These are phyloP conservation scores for Wickerhamomyces kurtzmanii DNA, from an alignment of 805 yeast species.

Conservation along the genomic window DNA sequence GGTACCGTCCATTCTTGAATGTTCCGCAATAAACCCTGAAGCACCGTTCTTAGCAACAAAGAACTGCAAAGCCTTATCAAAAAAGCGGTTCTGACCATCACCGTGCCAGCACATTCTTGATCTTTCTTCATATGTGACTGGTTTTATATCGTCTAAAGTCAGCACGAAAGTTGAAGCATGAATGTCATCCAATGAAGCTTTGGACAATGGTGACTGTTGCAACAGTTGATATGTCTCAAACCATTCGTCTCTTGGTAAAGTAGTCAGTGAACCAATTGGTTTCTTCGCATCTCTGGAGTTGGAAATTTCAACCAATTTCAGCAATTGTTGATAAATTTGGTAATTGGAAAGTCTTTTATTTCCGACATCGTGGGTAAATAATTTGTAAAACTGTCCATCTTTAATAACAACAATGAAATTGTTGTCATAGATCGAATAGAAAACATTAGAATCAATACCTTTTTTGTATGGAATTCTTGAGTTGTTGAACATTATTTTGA, in stretches of 20 bases:
- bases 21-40: conserved; percentile 94
- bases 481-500: conserved; percentile 84
- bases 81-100: conserved; percentile 84
- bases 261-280: conserved; percentile 64
- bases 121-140: conserved; percentile 74
- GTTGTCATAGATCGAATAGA: conserved; percentile 36
- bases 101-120: conserved; percentile 91
- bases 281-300: conserved; percentile 12
- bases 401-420: conserved; percentile 64
- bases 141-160: conserved; percentile 64
- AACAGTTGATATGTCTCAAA: conserved; percentile 49
- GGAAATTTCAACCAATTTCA: conserved; percentile 35
- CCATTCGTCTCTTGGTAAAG: conserved; percentile 83
- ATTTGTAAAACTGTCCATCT: conserved; percentile 74
- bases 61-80: conserved; percentile 86
- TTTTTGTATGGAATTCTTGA: conserved; percentile 64
- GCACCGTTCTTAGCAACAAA: conserved; percentile 73
- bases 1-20: conserved; percentile 96
- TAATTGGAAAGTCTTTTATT: conserved; percentile 29
- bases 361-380: conserved; percentile 42
- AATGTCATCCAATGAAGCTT: conserved; percentile 52
- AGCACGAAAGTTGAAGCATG: conserved; percentile 73
- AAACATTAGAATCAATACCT: conserved; percentile 51
- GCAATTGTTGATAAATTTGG: conserved; percentile 49
- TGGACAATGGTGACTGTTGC: conserved; percentile 49